Base-by-base conservation (phyloP, 2,329 filamentous ascomycete species). In the Esteya vermicola region DNA sequence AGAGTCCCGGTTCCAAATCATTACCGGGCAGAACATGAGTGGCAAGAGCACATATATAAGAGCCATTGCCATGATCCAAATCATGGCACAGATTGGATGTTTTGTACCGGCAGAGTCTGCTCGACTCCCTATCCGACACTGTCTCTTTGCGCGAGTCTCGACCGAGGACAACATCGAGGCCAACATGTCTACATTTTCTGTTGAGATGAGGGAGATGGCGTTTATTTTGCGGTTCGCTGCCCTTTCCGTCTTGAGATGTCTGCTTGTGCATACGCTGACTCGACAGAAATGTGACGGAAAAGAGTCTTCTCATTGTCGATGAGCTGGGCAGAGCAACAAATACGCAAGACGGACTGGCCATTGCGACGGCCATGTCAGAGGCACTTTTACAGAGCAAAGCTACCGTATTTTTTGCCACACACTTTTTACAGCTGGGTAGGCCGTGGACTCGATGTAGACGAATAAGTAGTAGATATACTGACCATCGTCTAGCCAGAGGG, bases 21-120 rank as follows among this genome's bases (percentile, higher is more conserved):
- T 98, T 46, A 96, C 89, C 0, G 89, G 91, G 4, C 93, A 85
- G 56, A 98, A 98, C 51, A 98, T 98, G 91, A 93, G 85, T 50
- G 91, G 88, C 1, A 98, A 96, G 57, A 93, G 83, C 47, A 98
- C 88, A 0, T 96, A 95, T 52, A 94, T 96, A 46, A 77, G 85
- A 37, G 80, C 82, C 2, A 67, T 93, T 20, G 84, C 89, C 0
- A 63, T 98, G 25, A 75, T 93, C 53, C 76, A 82, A 33, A 77
- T 98, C 43, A 95, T 98, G 86, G 85, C 85, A 1, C 91, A 98
- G 52, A 78, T 95, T 38, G 89, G 88, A 4, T 83, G 77, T 50
- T 96, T 93, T 54, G 81, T 96, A 1, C 91, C 91, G 0, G 89
- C 86, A 0, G 67, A 78, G 23, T 91, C 85, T 52, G 91, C 86